Conservation (phyloP, 2,329 filamentous ascomycete species). For the Bipolaris oryzae region DNA sequence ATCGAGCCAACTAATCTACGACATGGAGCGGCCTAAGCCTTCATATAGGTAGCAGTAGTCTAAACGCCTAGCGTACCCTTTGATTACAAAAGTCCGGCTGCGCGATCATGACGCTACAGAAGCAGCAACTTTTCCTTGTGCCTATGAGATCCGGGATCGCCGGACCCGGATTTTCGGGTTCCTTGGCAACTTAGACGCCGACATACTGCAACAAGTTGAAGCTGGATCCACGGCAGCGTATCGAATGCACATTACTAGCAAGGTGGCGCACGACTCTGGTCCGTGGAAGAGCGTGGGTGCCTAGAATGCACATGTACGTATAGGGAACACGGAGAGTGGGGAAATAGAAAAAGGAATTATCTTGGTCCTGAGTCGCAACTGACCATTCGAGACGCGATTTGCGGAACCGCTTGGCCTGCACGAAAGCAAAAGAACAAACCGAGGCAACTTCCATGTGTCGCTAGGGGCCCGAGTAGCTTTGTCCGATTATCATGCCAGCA, state of each 20-base stretch:
- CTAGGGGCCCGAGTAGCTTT: too few species aligned
- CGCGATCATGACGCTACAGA: background rate
- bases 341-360: too few species aligned
- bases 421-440: too few species aligned
- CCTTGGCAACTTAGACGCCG: slow-evolving; percentile 3
- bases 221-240: background rate
- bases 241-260: background rate
- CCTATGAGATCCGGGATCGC: background rate
- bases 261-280: background rate
- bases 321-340: background rate
- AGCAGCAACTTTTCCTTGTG: background rate
- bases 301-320: background rate
- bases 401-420: too few species aligned
- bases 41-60: background rate
- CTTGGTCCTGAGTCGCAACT: too few species aligned
- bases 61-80: background rate
- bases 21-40: background rate
- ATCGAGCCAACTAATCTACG: background rate
- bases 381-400: too few species aligned
- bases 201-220: background rate
- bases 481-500: too few species aligned
- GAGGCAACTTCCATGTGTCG: too few species aligned
- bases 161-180: background rate
- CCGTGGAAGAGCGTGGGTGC: background rate
- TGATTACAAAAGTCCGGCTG: background rate